Conservation (phyloP, 495 filamentous ascomycete species). For the Glutinoglossum americanum region DNA sequence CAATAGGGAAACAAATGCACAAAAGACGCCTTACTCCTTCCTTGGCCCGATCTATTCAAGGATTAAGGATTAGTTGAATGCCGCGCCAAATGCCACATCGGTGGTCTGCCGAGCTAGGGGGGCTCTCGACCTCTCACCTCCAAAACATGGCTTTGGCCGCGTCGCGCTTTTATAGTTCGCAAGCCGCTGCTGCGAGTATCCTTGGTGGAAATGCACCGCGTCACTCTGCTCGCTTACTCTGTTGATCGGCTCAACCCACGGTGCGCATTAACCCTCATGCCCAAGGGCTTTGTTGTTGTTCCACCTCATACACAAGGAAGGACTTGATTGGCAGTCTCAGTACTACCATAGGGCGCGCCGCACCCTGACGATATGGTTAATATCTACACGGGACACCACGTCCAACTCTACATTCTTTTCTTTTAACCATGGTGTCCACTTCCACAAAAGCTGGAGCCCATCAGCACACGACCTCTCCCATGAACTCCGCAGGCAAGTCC, state of each 20-base stretch:
- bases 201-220: background rate
- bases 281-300: background rate
- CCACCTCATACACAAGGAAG: background rate
- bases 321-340: background rate
- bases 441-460: background rate
- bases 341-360: background rate
- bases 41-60: background rate
- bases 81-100: background rate
- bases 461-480: background rate
- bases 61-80: background rate
- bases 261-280: background rate
- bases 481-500: background rate
- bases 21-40: background rate
- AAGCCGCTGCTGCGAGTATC: background rate
- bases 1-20: background rate
- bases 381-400: background rate
- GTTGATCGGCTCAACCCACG: background rate
- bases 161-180: background rate
- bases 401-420: background rate
- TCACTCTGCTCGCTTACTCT: background rate
- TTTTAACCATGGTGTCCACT: background rate
- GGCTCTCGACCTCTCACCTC: background rate
- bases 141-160: background rate
- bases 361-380: background rate
- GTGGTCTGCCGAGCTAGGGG: background rate